Evolutionary conservation across 129 eudicot species (phyloP).

Genomic region (Scalesia atractyloides): DNA sequence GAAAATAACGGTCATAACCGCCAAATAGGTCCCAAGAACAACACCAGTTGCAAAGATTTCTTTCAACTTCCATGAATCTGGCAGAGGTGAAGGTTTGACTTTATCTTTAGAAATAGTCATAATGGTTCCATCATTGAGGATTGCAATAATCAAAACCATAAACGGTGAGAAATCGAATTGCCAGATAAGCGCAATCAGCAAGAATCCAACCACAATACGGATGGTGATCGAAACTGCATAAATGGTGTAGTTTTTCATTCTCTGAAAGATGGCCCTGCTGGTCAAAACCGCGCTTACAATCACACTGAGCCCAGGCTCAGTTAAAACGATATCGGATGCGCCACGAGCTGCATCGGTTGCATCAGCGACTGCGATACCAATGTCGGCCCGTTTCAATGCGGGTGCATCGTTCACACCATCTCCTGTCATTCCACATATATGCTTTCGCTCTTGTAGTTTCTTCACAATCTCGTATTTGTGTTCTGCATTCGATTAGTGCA

Average conservation of each 20-base stretch:
- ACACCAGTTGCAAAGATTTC: constrained; percentile 92
- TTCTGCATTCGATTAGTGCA: constrained; percentile 39
- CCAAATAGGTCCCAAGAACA: constrained; percentile 80
- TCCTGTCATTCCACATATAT: constrained; percentile 92
- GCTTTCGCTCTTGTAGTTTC: constrained; percentile 82
- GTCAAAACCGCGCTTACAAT: constrained; percentile 81
- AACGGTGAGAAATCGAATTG: constrained; percentile 85
- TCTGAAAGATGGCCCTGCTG: constrained; percentile 86
- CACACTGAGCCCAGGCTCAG: constrained; percentile 90
- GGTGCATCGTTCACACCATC: constrained; percentile 97
- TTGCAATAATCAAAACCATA: constrained; percentile 89
- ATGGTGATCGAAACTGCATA: constrained; percentile 93
- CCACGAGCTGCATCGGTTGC: constrained; percentile 94
- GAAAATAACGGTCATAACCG: constrained; percentile 80
- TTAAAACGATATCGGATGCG: constrained; percentile 86
- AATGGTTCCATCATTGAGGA: constrained; percentile 89
- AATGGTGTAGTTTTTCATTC: constrained; percentile 94
- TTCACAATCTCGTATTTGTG: constrained; percentile 92
- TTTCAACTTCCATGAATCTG: constrained; percentile 85
- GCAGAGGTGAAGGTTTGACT: constrained; percentile 82
- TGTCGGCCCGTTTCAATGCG: constrained; percentile 83
- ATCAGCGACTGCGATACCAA: constrained; percentile 91
- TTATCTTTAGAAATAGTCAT: constrained; percentile 93
- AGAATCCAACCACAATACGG: constrained; percentile 80
- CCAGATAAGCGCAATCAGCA: constrained; percentile 91